Percentiles rank a stretch among this genome's conserved stretches.
Evolutionary conservation across 2,329 filamentous ascomycete genomes (phyloP).

Genomic region (Hypoxylon sp.): DNA sequence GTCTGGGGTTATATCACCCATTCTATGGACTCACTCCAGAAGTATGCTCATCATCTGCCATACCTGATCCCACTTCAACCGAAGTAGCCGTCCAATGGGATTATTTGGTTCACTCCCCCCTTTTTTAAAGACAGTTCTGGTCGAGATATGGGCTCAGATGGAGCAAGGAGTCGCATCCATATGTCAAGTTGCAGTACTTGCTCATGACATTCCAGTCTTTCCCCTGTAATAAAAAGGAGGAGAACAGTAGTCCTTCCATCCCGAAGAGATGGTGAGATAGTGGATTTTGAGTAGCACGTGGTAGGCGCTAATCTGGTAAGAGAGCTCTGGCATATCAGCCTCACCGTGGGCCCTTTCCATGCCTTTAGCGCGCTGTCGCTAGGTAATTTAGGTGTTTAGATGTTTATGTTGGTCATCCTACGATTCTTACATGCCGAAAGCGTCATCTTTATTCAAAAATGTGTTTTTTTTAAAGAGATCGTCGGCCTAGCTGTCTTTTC

Average conservation of each 20-base stretch:
- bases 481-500: conserved; percentile 8
- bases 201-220: conserved; percentile 6
- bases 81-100: conserved; percentile 3
- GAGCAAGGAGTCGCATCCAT: conserved; percentile 7
- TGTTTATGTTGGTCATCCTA: conserved; percentile 22
- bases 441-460: conserved; percentile 18
- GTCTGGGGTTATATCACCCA: conserved; percentile 22
- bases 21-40: conserved; percentile 22
- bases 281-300: conserved; percentile 14
- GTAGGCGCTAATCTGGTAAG: conserved; percentile 7
- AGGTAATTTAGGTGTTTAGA: background rate
- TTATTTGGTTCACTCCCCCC: conserved; percentile 16
- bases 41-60: conserved; percentile 19
- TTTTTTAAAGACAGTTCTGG: conserved; percentile 14
- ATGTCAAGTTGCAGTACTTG: background rate
- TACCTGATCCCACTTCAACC: conserved; percentile 29
- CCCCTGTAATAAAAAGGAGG: conserved; percentile 8
- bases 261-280: conserved; percentile 1
- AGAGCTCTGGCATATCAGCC: conserved; percentile 13
- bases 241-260: conserved; percentile 9
- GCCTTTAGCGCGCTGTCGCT: conserved; percentile 5
- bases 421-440: conserved; percentile 27
- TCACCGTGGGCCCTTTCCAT: conserved; percentile 12
- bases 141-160: conserved; percentile 10
- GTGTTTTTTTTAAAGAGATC: conserved; percentile 13